Evolutionary conservation across 768 basidiomycete genomes (phyloP).

Genomic region (Serendipita vermifera): DNA sequence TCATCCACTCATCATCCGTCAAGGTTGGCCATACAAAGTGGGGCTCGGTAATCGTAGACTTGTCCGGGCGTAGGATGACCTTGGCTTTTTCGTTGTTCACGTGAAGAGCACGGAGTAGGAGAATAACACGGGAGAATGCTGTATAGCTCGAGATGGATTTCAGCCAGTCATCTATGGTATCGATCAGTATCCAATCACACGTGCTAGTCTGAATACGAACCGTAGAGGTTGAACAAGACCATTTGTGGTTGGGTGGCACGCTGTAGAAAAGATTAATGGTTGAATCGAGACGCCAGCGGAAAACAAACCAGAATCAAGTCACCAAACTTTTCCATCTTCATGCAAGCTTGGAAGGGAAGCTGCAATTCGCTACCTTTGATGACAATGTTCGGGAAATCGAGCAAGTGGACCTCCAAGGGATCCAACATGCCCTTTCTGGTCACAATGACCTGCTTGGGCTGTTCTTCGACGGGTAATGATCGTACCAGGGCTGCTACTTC

Average conservation of each 20-base stretch:
- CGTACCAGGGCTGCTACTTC: slow-evolving; percentile 97
- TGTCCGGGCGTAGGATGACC: slow-evolving; percentile 94
- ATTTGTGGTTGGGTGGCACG: slow-evolving; percentile 98
- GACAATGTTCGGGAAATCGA: slow-evolving; percentile 99
- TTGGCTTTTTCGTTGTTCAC: slow-evolving; percentile 99
- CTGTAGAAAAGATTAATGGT: slow-evolving; percentile 26
- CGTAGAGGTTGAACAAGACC: slow-evolving; percentile 96
- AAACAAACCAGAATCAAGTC: slow-evolving; percentile 71
- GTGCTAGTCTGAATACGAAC: slow-evolving; percentile 25
- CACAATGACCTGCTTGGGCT: slow-evolving; percentile 99
- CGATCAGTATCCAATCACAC: slow-evolving; percentile 11
- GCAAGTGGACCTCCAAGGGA: slow-evolving; percentile 92
- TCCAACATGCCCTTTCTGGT: slow-evolving; percentile 99
- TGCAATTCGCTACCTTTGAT: slow-evolving; percentile 99
- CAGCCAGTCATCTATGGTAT: slow-evolving; percentile 80
- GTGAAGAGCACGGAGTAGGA: slow-evolving; percentile 92
- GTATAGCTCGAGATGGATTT: slow-evolving; percentile 99
- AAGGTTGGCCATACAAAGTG: slow-evolving; percentile 97
- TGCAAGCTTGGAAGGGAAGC: slow-evolving; percentile 97
- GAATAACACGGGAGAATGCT: slow-evolving; percentile 93
- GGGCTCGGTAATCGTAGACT: slow-evolving; percentile 90
- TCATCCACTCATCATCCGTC: slow-evolving; percentile 93
- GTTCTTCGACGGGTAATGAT: slow-evolving; percentile 98
- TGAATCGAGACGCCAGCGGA: background rate
- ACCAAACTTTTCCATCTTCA: slow-evolving; percentile 99